A percentile compares a stretch with the other conserved stretches of the same genome.
These are phyloP conservation scores for Collybia sordida DNA, from an alignment of 768 basidiomycete species.

Conservation along the genomic window DNA sequence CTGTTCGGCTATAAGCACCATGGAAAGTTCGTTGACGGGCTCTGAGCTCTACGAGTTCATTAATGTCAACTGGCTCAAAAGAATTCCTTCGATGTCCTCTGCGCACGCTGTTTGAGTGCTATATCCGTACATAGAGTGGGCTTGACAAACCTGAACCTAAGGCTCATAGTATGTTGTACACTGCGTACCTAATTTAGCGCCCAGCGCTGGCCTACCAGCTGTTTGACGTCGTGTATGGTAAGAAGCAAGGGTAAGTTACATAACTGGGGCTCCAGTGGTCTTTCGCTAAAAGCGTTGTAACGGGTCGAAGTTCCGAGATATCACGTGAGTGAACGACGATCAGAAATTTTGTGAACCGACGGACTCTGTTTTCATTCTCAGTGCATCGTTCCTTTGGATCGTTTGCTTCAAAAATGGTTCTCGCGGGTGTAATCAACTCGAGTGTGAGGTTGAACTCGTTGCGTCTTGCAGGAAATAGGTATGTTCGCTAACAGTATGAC, in stretches of 20 bases:
- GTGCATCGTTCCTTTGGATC: too few species aligned
- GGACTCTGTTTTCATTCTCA: too few species aligned
- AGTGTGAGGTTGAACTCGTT: constrained; percentile 9
- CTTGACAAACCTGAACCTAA: constrained; percentile 9
- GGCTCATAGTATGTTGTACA: constrained; percentile 8
- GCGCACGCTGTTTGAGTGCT: background rate
- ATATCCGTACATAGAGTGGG: too few species aligned
- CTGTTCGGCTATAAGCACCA: constrained; percentile 78
- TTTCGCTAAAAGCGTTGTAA: too few species aligned
- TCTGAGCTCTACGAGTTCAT: constrained; percentile 70
- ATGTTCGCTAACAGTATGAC: background rate
- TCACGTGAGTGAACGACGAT: too few species aligned
- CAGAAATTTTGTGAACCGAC: too few species aligned
- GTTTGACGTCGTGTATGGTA: too few species aligned
- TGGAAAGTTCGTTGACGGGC: constrained; percentile 83
- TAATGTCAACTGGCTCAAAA: constrained; percentile 51
- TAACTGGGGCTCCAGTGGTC: background rate
- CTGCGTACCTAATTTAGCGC: background rate
- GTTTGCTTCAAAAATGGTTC: constrained; percentile 11
- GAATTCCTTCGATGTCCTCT: constrained; percentile 51
- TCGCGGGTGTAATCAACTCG: constrained; percentile 14
- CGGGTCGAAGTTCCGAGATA: too few species aligned
- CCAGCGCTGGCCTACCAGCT: background rate
- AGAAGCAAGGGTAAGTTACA: background rate
- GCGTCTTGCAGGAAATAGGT: constrained; percentile 14